Evolutionary conservation across 1,284 basidiomycete species (phyloP), one percentile per base, ranked within the genome.

Genomic region (Marasmius oreades): DNA sequence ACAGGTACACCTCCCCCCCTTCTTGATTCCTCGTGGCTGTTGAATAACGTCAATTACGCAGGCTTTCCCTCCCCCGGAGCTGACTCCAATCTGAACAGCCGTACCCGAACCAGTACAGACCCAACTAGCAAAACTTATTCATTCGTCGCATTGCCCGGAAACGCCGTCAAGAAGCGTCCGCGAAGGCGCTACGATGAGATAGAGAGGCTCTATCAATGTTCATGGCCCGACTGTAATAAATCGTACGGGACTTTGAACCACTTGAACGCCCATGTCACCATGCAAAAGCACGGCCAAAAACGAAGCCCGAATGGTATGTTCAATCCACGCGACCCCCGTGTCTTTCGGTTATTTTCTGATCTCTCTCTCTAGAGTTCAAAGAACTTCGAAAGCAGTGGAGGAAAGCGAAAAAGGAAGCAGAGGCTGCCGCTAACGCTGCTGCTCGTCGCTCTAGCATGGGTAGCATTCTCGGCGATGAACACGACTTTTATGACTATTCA

Each of bases 311-410:
- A 81, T 60, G 91, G 92, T 93, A 65, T 69, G 85, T 77, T 5
- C 23, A 16, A 8, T 14, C 33, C 28, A n/a, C n/a, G n/a, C n/a
- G n/a, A n/a, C n/a, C n/a, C n/a, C n/a, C n/a, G n/a, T n/a, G n/a
- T n/a, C n/a, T n/a, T n/a, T n/a, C n/a, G n/a, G n/a, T n/a, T n/a
- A n/a, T n/a, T n/a, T n/a, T n/a, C n/a, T n/a, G n/a, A n/a, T n/a
- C 31, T 24, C 39, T 42, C 39, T 42, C 39, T 12, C 37, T 69
- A 96, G 95, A 98, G 77, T 98, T 98, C 79, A 98, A 97, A 70
- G 96, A 98, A 67, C 87, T 97, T 69, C 86, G 95, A 61, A 97
- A 95, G 70, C 90, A 92, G 64, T 97, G 95, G 94, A 85, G 94
- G 54, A 93, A 92, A 74, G 84, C 87, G 65, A 98, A 95, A 78